These are phyloP conservation scores for Sporothrix protearum DNA, from an alignment of 2,329 filamentous ascomycete genomes.

Conservation along the genomic window DNA sequence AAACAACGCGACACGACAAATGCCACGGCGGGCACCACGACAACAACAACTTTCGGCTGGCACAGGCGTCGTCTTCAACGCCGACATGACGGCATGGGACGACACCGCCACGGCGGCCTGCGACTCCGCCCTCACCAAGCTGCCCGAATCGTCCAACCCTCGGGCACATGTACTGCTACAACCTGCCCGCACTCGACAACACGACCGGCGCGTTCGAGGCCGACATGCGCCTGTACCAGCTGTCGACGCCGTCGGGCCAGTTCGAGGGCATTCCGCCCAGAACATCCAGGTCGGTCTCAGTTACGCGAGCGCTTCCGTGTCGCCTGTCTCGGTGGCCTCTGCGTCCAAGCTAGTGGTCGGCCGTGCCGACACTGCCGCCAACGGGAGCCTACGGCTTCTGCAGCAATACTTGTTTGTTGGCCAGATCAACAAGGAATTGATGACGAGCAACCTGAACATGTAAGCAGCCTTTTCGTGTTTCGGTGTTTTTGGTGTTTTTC, in stretches of 20 bases:
- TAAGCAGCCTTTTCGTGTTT: conserved; percentile 48
- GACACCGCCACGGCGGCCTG: conserved; percentile 57
- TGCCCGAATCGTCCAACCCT: conserved; percentile 63
- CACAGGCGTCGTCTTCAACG: conserved; percentile 38
- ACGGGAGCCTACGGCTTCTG: conserved; percentile 42
- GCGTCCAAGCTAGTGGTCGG: conserved; percentile 30
- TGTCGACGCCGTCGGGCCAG: conserved; percentile 55
- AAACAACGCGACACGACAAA: conserved; percentile 27
- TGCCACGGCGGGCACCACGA: conserved; percentile 23
- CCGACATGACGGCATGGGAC: conserved; percentile 54
- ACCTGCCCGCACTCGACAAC: conserved; percentile 67
- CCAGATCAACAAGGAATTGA: conserved; percentile 57
- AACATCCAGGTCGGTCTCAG: conserved; percentile 54
- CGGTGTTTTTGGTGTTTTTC: too few species aligned
- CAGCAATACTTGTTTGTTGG: conserved; percentile 67
- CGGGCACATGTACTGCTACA: conserved; percentile 78
- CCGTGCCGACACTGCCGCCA: conserved; percentile 24
- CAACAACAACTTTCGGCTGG: neutral
- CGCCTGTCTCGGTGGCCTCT: conserved; percentile 38
- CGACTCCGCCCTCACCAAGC: conserved; percentile 48
- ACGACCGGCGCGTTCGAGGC: conserved; percentile 68
- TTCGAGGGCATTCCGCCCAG: conserved; percentile 51
- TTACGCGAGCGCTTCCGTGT: conserved; percentile 54
- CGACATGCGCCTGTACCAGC: conserved; percentile 69
- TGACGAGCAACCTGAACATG: conserved; percentile 57